Base-by-base conservation (phyloP, 768 basidiomycete genomes). In the Leccinellum luteum region DNA sequence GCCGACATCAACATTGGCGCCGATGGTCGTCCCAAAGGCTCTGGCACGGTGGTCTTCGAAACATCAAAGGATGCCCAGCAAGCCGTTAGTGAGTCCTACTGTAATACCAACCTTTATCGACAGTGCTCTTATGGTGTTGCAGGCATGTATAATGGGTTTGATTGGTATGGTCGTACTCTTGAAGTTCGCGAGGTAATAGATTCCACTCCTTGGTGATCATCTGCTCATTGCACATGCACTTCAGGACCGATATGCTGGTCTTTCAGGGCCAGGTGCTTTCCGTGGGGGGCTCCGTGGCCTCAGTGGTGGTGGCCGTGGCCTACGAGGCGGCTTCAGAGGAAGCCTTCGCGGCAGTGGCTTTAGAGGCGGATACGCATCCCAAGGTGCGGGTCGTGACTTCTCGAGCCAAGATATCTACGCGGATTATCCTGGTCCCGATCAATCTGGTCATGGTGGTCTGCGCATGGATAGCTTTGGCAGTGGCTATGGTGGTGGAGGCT, bases 61-160 rank as follows among this genome's bases (percentile, higher is more conserved):
- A 92, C 89, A 2, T 72, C 90, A 14, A 90, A 92, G 65, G 94
- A 96, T 73, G 96, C 96, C 12, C 82, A 85, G 63, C 89, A 92
- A 67, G 95, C 95, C 12, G 95, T 98, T 68, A 85, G 94, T 94
- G 63, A 31, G 90, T 82, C 2, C 0, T 28, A 8, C 48, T n/a
- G 6, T 44, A 21, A 31, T n/a, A n/a, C n/a, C n/a, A 25, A 13
- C 6, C 51, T 45, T 41, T 34, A 21, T 27, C 14, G 12, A 31
- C 4, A 7, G n/a, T 41, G n/a, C 13, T 34, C 55, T 65, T 19
- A 60, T 43, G 43, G 35, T 21, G 8, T 10, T 35, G 25, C 62
- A 97, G 95, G 77, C 66, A 97, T 96, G 92, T 98, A 95, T 72
- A 90, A 97, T 58, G 95, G 95, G 28, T 97, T 92, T 65, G 94